Conservation (phyloP, 2,329 filamentous ascomycete species). For the Colletotrichum sp. region DNA sequence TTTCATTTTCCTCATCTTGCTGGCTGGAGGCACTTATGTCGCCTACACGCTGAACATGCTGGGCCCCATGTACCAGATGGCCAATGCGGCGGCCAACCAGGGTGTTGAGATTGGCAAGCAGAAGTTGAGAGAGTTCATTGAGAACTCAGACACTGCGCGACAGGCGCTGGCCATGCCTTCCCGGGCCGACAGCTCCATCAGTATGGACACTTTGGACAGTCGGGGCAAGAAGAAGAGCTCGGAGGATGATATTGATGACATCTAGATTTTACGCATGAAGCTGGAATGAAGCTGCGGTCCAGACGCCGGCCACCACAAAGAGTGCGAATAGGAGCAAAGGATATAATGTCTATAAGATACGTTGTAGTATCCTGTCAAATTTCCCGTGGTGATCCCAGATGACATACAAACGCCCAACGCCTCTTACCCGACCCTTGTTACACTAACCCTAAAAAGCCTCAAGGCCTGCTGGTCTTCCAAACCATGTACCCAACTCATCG, state of each 20-base stretch:
- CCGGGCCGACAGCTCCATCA: conserved; percentile 52
- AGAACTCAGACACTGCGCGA: conserved; percentile 82
- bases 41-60: conserved; percentile 95
- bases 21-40: conserved; percentile 80
- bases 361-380: not conserved
- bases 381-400: not conserved
- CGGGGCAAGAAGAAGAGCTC: conserved; percentile 56
- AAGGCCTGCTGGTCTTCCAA: conserved; percentile 72
- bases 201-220: conserved; percentile 66
- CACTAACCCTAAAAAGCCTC: conserved; percentile 65
- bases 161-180: conserved; percentile 81
- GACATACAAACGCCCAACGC: not conserved
- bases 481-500: conserved; percentile 82
- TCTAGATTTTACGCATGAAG: conserved; percentile 37
- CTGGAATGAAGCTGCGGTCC: not conserved
- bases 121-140: conserved; percentile 86
- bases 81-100: conserved; percentile 85
- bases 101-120: conserved; percentile 92
- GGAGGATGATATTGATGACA: conserved; percentile 64
- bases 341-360: conserved; percentile 21
- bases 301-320: conserved; percentile 1
- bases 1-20: conserved; percentile 84
- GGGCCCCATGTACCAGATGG: conserved; percentile 95
- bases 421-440: not conserved
- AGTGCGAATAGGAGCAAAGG: conserved; percentile 11